Conservation (phyloP, 495 filamentous ascomycete species). For the Hypoxylon crocopeplum region DNA sequence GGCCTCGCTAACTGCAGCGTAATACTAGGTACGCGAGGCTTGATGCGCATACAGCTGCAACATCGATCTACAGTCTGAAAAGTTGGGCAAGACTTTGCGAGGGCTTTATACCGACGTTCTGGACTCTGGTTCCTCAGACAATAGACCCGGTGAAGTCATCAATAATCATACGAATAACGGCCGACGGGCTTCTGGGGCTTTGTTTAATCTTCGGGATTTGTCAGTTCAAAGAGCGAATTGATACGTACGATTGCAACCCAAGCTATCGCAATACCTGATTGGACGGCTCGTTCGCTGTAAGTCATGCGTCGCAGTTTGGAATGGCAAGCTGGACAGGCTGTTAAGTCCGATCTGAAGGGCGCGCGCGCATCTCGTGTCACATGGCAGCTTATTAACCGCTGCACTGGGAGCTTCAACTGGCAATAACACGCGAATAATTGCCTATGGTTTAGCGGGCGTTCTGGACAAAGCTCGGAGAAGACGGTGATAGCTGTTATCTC, state of each 20-base stretch:
- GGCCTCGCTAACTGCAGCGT: no score
- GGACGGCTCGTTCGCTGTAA: constrained; percentile 4
- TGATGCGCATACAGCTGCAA: constrained; percentile 9
- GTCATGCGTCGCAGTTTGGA: constrained; percentile 5
- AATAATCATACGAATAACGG: constrained; percentile 31
- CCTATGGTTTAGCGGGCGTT: neutral
- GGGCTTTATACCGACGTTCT: constrained; percentile 16
- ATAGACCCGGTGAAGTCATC: constrained; percentile 28
- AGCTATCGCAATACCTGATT: constrained; percentile 12
- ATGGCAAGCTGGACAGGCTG: constrained; percentile 13
- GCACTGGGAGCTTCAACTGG: constrained; percentile 11
- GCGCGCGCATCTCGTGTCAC: constrained; percentile 27
- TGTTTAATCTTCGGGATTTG: constrained; percentile 34
- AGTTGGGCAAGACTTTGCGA: constrained; percentile 32
- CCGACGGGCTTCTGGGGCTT: constrained; percentile 21
- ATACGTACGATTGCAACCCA: constrained; percentile 29
- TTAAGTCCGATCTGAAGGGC: constrained; percentile 15
- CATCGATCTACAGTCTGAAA: neutral
- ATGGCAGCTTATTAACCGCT: constrained; percentile 31
- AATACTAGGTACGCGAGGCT: no score
- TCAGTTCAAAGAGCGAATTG: constrained; percentile 37
- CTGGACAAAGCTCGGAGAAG: constrained; percentile 35
- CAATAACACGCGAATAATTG: constrained; percentile 36
- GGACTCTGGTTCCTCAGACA: constrained; percentile 10
- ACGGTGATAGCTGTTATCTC: neutral